Conservation (phyloP, 2,329 filamentous ascomycete species). For the Celoporthe dispersa region DNA sequence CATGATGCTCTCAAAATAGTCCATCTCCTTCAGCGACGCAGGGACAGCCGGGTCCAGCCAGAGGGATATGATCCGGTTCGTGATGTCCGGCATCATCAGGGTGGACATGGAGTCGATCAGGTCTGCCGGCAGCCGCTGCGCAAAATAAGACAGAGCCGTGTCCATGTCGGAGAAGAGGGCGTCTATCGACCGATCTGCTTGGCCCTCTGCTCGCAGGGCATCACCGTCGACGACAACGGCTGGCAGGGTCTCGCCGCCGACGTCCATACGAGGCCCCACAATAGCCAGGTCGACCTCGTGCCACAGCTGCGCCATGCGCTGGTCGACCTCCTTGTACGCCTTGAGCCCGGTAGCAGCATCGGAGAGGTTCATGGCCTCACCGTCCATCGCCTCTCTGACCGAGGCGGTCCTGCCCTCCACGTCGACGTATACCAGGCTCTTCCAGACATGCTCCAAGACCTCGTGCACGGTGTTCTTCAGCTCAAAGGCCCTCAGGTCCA, state of each 20-base stretch:
- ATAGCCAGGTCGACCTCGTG: conserved; percentile 65
- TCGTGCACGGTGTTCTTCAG: conserved; percentile 70
- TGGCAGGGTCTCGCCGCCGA: conserved; percentile 40
- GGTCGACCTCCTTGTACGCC: conserved; percentile 64
- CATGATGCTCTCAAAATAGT: conserved; percentile 72
- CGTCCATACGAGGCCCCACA: conserved; percentile 62
- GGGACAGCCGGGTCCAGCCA: conserved; percentile 83
- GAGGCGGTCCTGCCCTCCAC: conserved; percentile 56
- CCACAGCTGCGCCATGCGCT: conserved; percentile 64
- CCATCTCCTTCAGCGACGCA: conserved; percentile 71
- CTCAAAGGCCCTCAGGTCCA: conserved; percentile 68
- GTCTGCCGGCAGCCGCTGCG: conserved; percentile 55
- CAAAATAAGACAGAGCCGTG: conserved; percentile 55
- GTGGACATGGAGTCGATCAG: conserved; percentile 66
- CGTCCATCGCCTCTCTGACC: conserved; percentile 57
- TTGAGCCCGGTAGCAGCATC: conserved; percentile 61
- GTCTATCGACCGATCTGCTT: conserved; percentile 51
- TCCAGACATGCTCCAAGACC: conserved; percentile 73
- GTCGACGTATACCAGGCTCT: conserved; percentile 67
- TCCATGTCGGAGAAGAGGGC: conserved; percentile 60
- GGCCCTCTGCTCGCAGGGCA: conserved; percentile 47
- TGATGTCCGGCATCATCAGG: conserved; percentile 71
- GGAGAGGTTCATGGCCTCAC: conserved; percentile 55
- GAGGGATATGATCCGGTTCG: conserved; percentile 68
- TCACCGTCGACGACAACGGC: conserved; percentile 49